Conservation (phyloP, 371 early-diverging fungal species). For the Batkoa obscura region DNA sequence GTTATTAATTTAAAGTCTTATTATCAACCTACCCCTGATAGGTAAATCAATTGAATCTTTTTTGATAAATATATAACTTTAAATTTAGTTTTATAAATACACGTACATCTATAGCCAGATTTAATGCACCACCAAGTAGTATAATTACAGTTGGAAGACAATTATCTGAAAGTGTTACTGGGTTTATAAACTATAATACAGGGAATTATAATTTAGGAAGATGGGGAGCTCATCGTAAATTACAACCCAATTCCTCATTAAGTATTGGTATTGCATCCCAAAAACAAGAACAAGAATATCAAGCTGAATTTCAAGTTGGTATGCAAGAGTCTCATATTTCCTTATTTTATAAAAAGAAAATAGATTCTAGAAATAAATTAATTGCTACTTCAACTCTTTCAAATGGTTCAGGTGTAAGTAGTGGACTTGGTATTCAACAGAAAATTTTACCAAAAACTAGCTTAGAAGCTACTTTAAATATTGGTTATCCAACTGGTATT, state of each 20-base stretch:
- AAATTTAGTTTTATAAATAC: background rate
- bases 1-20: slow-evolving; percentile 37
- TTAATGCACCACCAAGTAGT: slow-evolving; percentile 39
- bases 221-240: slow-evolving; percentile 32
- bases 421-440: slow-evolving; percentile 34
- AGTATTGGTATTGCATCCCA: slow-evolving; percentile 34
- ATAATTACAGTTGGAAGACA: slow-evolving; percentile 41
- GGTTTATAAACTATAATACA: slow-evolving; percentile 55
- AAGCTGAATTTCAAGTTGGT: slow-evolving; percentile 36
- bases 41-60: slow-evolving; percentile 12
- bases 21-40: slow-evolving; percentile 41
- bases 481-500: slow-evolving; percentile 51
- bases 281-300: slow-evolving; percentile 24
- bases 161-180: slow-evolving; percentile 34
- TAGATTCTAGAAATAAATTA: slow-evolving; percentile 15
- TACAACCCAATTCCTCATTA: slow-evolving; percentile 33
- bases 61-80: background rate
- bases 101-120: slow-evolving; percentile 8
- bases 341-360: slow-evolving; percentile 19
- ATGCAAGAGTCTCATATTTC: slow-evolving; percentile 23
- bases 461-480: slow-evolving; percentile 54
- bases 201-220: slow-evolving; percentile 47
- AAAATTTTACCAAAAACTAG: slow-evolving; percentile 41
- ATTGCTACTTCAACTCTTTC: slow-evolving; percentile 21
- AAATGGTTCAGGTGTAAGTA: slow-evolving; percentile 25